Evolutionary conservation across 139 green algal genomes (phyloP), one percentile per base, ranked within the genome.

Genomic region (Zygnema cylindricum): DNA sequence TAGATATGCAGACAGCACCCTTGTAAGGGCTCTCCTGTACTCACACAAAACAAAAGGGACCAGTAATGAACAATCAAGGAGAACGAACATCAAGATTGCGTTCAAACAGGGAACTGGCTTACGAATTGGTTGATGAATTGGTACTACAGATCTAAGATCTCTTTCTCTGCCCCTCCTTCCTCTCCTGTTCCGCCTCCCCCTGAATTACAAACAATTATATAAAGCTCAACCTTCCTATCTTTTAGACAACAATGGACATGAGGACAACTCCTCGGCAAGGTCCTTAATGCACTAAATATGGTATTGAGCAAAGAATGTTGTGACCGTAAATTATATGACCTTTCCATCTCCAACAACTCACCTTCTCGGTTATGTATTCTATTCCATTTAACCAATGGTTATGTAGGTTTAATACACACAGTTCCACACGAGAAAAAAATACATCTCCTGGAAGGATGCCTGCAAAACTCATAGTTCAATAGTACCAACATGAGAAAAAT

Each of bases 311-410:
- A n/a, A n/a, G n/a, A 16, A 25, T 63, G 16, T 16, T 16, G 7
- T 63, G 7, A 16, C 49, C 49, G 49, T 63, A 16, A 16, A 16
- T n/a, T n/a, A 63, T 7, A 63, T 16, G 16, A 16, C 16, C 16
- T 63, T 63, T 63, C 49, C 49, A 63, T 63, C 7, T 25, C 7
- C 49, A 63, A 63, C 16, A 63, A 16, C 7, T 63, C 16, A 63
- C 49, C 7, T 7, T 16, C 16, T 7, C 49, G 7, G 49, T 63
- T 35, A 87, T 42, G 42, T 38, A 82, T 49, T 88, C 83, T 33
- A 88, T 88, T 57, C 85, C 85, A 43, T 82, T 82, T 55, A 91
- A 55, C 87, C 87, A 91, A 73, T 91, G 87, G 25, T 1, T 77
- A 69, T 91, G 87, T 55, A 91, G 33, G 41, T 79, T 79, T 38